phyloP scores from a whole-genome alignment of 192 early-diverging fungal genomes.

The Coemansia guatemalensis region DNA sequence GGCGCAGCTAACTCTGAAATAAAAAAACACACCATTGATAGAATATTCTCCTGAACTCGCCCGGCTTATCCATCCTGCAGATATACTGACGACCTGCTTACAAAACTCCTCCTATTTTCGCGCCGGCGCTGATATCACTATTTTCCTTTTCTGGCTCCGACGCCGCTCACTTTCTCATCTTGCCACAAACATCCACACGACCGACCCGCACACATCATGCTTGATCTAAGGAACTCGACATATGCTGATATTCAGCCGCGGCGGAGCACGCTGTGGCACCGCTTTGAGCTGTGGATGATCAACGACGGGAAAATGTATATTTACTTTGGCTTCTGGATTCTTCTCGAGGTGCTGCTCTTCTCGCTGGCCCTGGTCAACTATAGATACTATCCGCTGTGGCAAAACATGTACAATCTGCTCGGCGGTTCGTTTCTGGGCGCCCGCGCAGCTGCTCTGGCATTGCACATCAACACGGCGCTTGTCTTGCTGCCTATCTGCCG shows the following conservation, averaged over 20 bases:
- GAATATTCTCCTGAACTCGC: neutral
- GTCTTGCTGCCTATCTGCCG: constrained; percentile 81
- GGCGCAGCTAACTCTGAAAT: neutral
- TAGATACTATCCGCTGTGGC: constrained; percentile 57
- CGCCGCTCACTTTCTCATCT: neutral
- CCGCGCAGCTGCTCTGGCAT: constrained; percentile 61
- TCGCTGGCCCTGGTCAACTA: constrained; percentile 64
- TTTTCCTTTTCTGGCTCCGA: neutral
- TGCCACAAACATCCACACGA: neutral
- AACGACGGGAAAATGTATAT: constrained; percentile 50
- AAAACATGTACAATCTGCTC: constrained; percentile 48
- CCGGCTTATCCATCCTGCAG: neutral
- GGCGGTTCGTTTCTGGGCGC: constrained; percentile 60
- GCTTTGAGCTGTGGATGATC: constrained; percentile 54
- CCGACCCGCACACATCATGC: constrained; percentile 17
- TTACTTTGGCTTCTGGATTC: constrained; percentile 63
- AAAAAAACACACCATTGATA: neutral
- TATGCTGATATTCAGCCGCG: constrained; percentile 38
- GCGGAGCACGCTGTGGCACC: constrained; percentile 39
- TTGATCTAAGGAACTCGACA: constrained; percentile 45
- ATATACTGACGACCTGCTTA: neutral
- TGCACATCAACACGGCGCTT: constrained; percentile 78
- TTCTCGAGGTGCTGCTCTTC: constrained; percentile 60
- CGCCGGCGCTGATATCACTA: neutral
- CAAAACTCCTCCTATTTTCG: neutral